Evolutionary conservation across 2,329 filamentous ascomycete genomes (phyloP).

Genomic region (Bipolaris bicolor): DNA sequence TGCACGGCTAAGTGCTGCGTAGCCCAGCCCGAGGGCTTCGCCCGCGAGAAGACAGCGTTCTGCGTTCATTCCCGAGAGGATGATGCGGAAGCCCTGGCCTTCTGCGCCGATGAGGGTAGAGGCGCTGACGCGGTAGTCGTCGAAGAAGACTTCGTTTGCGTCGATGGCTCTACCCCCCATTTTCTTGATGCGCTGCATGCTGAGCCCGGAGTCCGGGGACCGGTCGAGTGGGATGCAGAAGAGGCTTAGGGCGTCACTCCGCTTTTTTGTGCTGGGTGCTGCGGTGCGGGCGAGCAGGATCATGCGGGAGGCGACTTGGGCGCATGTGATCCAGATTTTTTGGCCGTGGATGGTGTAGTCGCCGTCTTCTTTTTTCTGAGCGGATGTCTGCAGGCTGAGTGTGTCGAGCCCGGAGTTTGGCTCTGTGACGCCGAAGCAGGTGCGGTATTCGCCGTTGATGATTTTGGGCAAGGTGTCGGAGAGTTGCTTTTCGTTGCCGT

Average conservation of each 20-base stretch:
- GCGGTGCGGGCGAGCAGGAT: conserved; percentile 80
- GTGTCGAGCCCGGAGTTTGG: conserved; percentile 82
- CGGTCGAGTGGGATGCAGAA: conserved; percentile 81
- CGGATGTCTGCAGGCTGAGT: conserved; percentile 61
- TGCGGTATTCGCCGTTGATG: conserved; percentile 72
- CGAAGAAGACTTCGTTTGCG: conserved; percentile 88
- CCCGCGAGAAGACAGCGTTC: conserved; percentile 64
- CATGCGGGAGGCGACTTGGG: conserved; percentile 83
- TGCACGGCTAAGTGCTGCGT: conserved; percentile 62
- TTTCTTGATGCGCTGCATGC: conserved; percentile 76
- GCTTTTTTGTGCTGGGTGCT: conserved; percentile 67
- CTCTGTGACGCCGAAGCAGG: conserved; percentile 86
- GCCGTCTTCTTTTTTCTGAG: conserved; percentile 48
- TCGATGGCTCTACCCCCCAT: conserved; percentile 86
- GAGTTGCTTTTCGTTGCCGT: conserved; percentile 70
- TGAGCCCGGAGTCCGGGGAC: conserved; percentile 60
- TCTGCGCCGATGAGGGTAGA: conserved; percentile 72
- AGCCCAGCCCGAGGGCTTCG: conserved; percentile 80
- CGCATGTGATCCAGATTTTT: conserved; percentile 90
- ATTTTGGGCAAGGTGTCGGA: conserved; percentile 70
- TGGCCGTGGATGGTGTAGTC: conserved; percentile 73
- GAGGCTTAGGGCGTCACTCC: conserved; percentile 76
- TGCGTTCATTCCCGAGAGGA: conserved; percentile 58
- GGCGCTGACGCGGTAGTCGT: conserved; percentile 72
- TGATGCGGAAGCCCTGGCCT: conserved; percentile 76